Evolutionary conservation across 129 eudicot genomes (phyloP), one percentile per base, ranked within the genome.

Genomic region (Mikania micrantha): DNA sequence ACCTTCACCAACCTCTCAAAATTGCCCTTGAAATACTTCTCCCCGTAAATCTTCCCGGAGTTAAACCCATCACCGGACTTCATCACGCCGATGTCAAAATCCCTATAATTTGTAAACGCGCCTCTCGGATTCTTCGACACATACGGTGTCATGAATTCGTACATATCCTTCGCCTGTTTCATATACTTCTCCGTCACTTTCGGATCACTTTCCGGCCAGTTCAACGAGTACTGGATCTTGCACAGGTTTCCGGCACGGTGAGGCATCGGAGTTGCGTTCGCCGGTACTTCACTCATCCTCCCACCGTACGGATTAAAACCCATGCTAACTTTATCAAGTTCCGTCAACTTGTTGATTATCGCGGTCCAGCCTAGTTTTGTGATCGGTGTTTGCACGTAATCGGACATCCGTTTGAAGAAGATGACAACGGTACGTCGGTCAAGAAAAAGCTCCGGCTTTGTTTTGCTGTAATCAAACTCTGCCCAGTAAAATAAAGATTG

Each of bases 161-260:
- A 47, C 39, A 67, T 15, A 25, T 28, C 74, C 69, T 27, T 44
- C 11, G 24, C 53, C 11, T 75, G 31, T 32, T 71, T 77, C 72
- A 81, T 1, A 40, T 59, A 66, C 9, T 60, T 64, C 13, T 54
- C 64, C 8, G 48, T 71, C n/a, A 50, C 67, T 53, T 61, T 48
- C 13, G 67, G 47, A 28, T 64, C 82, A 1, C 9, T 62, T 0
- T 77, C 85, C 12, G 40, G 38, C 94, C 94, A 87, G 12, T 52
- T 54, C 20, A 78, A 76, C 1, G 60, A 73, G 56, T 83, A 81
- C 39, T 71, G 80, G 3, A 88, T 78, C 39, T 77, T 74, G 59
- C 15, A 88, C 11, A 85, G 9, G 78, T 85, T 88, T 42, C 91
- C 95, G 12, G 78, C 77, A 9, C 95, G 74, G 58, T 84, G 95